These are phyloP conservation scores for Arachnopeziza araneosa DNA, from an alignment of 2,329 filamentous ascomycete genomes.

Conservation along the genomic window DNA sequence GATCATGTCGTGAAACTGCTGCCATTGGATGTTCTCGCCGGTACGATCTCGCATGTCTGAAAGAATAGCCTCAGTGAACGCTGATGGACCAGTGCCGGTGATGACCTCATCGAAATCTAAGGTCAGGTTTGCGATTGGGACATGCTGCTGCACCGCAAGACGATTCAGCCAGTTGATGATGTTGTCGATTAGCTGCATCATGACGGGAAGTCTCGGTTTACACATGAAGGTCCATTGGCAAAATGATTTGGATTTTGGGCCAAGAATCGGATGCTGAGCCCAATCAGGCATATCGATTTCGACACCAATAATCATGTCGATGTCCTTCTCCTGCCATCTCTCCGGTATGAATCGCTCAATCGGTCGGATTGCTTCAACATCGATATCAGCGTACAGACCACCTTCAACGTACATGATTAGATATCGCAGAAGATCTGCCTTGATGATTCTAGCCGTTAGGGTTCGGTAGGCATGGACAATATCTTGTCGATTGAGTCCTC, in stretches of 20 bases:
- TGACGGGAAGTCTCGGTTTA: slow-evolving; percentile 61
- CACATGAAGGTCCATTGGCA: slow-evolving; percentile 73
- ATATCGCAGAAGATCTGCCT: slow-evolving; percentile 61
- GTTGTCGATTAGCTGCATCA: slow-evolving; percentile 62
- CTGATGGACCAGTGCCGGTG: slow-evolving; percentile 65
- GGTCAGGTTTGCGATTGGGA: slow-evolving; percentile 53
- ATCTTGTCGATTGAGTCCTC: slow-evolving; percentile 60
- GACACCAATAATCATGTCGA: slow-evolving; percentile 65
- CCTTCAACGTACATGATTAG: slow-evolving; percentile 57
- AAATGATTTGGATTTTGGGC: slow-evolving; percentile 63
- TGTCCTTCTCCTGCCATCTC: slow-evolving; percentile 55
- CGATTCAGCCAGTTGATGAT: slow-evolving; percentile 61
- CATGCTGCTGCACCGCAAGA: slow-evolving; percentile 52
- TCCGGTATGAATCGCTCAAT: slow-evolving; percentile 56
- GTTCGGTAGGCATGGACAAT: slow-evolving; percentile 56
- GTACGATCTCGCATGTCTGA: slow-evolving; percentile 52
- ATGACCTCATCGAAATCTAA: slow-evolving; percentile 70
- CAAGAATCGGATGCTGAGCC: slow-evolving; percentile 57
- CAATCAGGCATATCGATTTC: slow-evolving; percentile 67
- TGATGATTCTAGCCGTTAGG: slow-evolving; percentile 59
- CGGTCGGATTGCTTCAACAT: slow-evolving; percentile 50
- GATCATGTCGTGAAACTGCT: slow-evolving; percentile 57
- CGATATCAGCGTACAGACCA: slow-evolving; percentile 53
- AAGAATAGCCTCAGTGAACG: slow-evolving; percentile 61
- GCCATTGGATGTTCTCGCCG: slow-evolving; percentile 50